Base-by-base conservation (phyloP, 768 basidiomycete genomes). In the Suillus discolor region DNA sequence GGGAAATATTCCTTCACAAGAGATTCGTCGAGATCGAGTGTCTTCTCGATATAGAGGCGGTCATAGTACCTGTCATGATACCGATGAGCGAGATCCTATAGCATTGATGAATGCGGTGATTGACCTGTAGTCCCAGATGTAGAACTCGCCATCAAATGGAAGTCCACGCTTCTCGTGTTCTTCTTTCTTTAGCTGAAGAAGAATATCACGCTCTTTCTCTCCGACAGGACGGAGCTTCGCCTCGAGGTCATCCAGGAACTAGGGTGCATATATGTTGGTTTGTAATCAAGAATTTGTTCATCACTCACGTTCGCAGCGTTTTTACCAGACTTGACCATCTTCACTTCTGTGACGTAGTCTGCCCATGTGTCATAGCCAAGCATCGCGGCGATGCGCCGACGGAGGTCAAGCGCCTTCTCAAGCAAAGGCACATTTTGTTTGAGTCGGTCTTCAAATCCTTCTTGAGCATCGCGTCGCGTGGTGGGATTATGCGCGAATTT, bases 1-100 rank as follows among this genome's bases (percentile, higher is more conserved):
- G 93, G 93, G 84, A 96, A 95, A 75, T 94, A 93, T 74, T 95
- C 90, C 77, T 95, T 94, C 68, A 96, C 87, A 15, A 89, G 80
- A 67, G 85, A 84, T 69, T 94, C 91, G 67, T 95, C 92, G 41
- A 94, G 83, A 42, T 83, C 81, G 34, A 95, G 81, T 25, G 83
- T 82, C 70, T 84, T 81, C 76, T 94, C 90, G 62, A 89, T 79
- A 71, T 80, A 91, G 53, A 77, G 67, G 39, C 75, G 70, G 62
- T 75, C 75, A 45, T 77, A 77, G 47, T 75, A 77, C 66, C 72
- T 82, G 25, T 31, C 12, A 44, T 28, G 54, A 6, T 36, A 44
- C 11, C 7, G 12, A 54, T 55, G 38, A 71, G 60, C 16, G 15
- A 65, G 15, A 25, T 25, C 6, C 18, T 13, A 28, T 15, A 6